Percentiles rank a stretch among this genome's conserved stretches.
phyloP scores from a whole-genome alignment of 495 filamentous ascomycete genomes.

The Cryomyces minteri region DNA sequence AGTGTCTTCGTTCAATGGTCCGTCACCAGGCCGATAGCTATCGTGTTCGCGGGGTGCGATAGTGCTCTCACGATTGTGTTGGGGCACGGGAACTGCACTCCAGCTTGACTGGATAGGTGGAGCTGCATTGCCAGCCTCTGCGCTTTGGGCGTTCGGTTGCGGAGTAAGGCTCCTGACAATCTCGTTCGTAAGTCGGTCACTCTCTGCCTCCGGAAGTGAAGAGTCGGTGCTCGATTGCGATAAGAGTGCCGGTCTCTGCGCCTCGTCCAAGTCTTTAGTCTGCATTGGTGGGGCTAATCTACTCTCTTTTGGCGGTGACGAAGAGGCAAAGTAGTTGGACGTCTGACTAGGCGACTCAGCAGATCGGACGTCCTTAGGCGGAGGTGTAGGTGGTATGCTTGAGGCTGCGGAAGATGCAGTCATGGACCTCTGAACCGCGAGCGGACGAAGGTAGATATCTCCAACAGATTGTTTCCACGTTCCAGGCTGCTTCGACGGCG shows the following conservation, averaged over 20 bases:
- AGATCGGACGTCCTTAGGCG: constrained; percentile 9
- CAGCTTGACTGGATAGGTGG: not conserved
- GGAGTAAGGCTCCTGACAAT: constrained; percentile 62
- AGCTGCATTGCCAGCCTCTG: too few species aligned
- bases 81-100: not conserved
- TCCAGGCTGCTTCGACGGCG: not conserved
- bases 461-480: constrained; percentile 3
- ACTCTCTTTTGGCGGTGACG: not conserved
- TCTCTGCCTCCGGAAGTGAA: constrained; percentile 46
- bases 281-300: not conserved
- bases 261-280: not conserved
- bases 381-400: constrained; percentile 13
- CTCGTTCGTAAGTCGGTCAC: constrained; percentile 58
- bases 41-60: constrained; percentile 41
- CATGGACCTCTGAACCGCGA: constrained; percentile 11
- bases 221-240: constrained; percentile 37
- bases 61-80: constrained; percentile 22
- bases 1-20: too few species aligned
- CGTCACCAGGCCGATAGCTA: constrained; percentile 30
- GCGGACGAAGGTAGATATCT: constrained; percentile 10
- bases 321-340: constrained; percentile 11
- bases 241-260: not conserved
- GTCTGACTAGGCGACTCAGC: not conserved
- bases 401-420: constrained; percentile 10
- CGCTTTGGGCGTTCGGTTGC: not conserved